Conservation (phyloP, 179 eudicot genomes). For the Spergularia azorica region DNA sequence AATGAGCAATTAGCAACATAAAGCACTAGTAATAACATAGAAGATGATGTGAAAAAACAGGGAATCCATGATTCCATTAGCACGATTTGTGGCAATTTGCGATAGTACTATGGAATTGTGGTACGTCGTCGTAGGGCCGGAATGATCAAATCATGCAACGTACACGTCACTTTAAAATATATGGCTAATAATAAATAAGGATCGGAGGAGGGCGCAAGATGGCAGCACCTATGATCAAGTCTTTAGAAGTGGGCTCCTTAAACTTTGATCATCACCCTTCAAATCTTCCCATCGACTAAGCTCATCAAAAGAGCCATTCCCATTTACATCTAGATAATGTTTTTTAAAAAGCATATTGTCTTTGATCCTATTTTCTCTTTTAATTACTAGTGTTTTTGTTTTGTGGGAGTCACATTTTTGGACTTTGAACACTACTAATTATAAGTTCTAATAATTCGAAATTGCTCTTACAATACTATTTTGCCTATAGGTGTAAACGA, state of each 20-base stretch:
- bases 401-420: not conserved
- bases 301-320: conserved; percentile 18
- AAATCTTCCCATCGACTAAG: conserved; percentile 15
- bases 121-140: not conserved
- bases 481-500: no score
- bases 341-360: conserved; percentile 8
- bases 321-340: conserved; percentile 26
- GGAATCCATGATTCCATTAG: no score
- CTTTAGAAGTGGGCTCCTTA: not conserved
- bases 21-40: no score
- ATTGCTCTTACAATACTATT: no score
- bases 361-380: not conserved
- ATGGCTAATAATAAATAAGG: conserved; percentile 8
- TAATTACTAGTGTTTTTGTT: conserved; percentile 13
- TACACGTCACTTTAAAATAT: not conserved
- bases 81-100: no score
- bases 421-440: not conserved
- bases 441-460: no score
- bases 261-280: not conserved
- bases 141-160: conserved; percentile 18
- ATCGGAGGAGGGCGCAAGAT: not conserved
- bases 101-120: not conserved
- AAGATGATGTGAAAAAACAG: no score
- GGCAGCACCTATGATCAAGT: no score
- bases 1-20: no score